phyloP scores from a whole-genome alignment of 2,329 filamentous ascomycete species.

The Talaromyces sp. region DNA sequence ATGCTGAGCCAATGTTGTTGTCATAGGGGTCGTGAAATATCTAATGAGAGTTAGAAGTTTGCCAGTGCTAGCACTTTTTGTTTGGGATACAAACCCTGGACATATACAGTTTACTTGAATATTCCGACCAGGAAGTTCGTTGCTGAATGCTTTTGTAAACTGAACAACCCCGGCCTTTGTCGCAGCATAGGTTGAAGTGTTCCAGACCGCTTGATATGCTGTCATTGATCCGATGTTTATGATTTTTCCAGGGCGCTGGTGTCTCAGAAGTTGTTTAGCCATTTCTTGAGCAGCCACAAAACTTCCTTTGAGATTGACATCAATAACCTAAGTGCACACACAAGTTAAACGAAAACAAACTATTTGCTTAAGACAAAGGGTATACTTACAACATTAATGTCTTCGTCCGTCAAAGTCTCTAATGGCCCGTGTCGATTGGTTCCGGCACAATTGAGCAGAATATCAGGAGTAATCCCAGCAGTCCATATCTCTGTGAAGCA shows the following conservation, averaged over 20 bases:
- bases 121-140: neutral
- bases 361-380: neutral
- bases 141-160: neutral
- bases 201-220: neutral
- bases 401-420: neutral
- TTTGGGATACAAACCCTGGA: neutral
- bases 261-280: neutral
- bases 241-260: neutral
- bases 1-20: neutral
- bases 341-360: too few species aligned
- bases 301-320: neutral
- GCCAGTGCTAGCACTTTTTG: neutral
- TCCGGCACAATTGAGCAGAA: neutral
- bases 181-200: neutral
- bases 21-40: slow-evolving; percentile 1
- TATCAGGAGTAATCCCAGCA: neutral
- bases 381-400: neutral
- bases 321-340: neutral
- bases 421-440: neutral
- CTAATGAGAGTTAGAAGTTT: neutral
- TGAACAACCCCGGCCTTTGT: neutral
- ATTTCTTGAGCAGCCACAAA: neutral
- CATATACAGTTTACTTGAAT: neutral
- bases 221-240: neutral
- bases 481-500: neutral